Evolutionary conservation across 1,284 basidiomycete genomes (phyloP).

Genomic region (Boletus calvinii): DNA sequence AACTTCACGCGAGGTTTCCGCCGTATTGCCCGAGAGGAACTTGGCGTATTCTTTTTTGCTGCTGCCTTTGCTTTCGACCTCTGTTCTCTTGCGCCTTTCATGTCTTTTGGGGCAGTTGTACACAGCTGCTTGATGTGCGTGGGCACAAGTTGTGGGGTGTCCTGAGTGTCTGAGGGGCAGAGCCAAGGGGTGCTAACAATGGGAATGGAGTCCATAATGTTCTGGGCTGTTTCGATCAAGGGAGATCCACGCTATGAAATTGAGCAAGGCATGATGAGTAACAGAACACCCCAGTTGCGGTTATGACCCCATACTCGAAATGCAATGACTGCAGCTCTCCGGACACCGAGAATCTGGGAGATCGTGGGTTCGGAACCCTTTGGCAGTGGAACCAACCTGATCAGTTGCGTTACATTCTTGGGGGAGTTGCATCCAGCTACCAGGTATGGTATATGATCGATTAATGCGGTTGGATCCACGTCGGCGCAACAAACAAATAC

Average conservation of each 20-base stretch:
- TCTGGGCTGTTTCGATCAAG: conserved; percentile 37
- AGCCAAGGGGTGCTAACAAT: conserved; percentile 66
- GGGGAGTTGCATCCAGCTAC: conserved; percentile 69
- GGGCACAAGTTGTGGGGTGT: conserved; percentile 48
- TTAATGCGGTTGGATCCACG: conserved; percentile 66
- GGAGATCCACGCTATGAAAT: conserved; percentile 39
- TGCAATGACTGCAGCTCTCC: conserved; percentile 69
- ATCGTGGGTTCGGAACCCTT: conserved; percentile 67
- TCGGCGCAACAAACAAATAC: conserved; percentile 74
- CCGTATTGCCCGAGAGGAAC: conserved; percentile 12
- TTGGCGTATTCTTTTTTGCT: conserved; percentile 34
- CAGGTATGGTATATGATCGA: conserved; percentile 71
- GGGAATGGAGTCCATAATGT: conserved; percentile 49
- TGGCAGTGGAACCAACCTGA: conserved; percentile 70
- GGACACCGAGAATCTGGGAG: conserved; percentile 62
- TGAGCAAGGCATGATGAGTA: not conserved
- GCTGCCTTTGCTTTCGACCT: conserved; percentile 55
- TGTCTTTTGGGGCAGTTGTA: conserved; percentile 78
- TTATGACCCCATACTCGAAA: conserved; percentile 45
- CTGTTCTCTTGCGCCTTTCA: conserved; percentile 66
- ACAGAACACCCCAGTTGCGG: conserved; percentile 1
- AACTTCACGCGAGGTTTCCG: conserved; percentile 27
- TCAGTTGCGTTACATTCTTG: conserved; percentile 25
- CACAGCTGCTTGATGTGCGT: conserved; percentile 86
- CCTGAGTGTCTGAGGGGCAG: conserved; percentile 15